Conservation (phyloP, 1,139 yeast genomes). For the Blastobotrys apis region DNA sequence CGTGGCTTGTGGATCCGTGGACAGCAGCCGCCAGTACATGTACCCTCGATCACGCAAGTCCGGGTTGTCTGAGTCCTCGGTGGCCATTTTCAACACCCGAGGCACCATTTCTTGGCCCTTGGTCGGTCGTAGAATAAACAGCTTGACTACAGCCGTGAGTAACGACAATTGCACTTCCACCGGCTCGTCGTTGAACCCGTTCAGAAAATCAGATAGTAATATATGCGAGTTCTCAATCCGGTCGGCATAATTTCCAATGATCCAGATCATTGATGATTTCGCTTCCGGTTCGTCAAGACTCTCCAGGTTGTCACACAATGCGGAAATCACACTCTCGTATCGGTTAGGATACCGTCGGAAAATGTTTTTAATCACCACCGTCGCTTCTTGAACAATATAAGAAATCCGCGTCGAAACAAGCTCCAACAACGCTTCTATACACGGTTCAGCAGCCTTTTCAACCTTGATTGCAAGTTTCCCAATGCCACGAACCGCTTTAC, state of each 20-base stretch:
- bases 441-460: slow-evolving; percentile 52
- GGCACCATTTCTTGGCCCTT: slow-evolving; percentile 57
- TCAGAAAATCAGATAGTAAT: slow-evolving; percentile 46
- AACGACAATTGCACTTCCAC: slow-evolving; percentile 69
- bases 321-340: slow-evolving; percentile 41
- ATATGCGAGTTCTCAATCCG: slow-evolving; percentile 46
- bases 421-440: slow-evolving; percentile 60
- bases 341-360: slow-evolving; percentile 67
- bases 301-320: slow-evolving; percentile 44
- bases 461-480: slow-evolving; percentile 84
- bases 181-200: slow-evolving; percentile 55
- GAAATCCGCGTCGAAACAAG: slow-evolving; percentile 64
- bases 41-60: slow-evolving; percentile 83
- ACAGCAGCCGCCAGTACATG: slow-evolving; percentile 78
- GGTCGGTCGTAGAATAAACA: slow-evolving; percentile 56
- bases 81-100: slow-evolving; percentile 59
- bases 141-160: slow-evolving; percentile 70
- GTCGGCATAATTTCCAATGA: slow-evolving; percentile 67
- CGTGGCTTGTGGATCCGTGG: slow-evolving; percentile 44
- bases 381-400: slow-evolving; percentile 75
- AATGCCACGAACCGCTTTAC: slow-evolving; percentile 84
- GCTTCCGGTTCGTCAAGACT: slow-evolving; percentile 72
- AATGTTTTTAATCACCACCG: slow-evolving; percentile 71
- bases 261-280: slow-evolving; percentile 77
- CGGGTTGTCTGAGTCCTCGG: slow-evolving; percentile 72